These are phyloP conservation scores for Dorcoceras hygrometricum DNA, from an alignment of 257 asterid species.

Conservation along the genomic window DNA sequence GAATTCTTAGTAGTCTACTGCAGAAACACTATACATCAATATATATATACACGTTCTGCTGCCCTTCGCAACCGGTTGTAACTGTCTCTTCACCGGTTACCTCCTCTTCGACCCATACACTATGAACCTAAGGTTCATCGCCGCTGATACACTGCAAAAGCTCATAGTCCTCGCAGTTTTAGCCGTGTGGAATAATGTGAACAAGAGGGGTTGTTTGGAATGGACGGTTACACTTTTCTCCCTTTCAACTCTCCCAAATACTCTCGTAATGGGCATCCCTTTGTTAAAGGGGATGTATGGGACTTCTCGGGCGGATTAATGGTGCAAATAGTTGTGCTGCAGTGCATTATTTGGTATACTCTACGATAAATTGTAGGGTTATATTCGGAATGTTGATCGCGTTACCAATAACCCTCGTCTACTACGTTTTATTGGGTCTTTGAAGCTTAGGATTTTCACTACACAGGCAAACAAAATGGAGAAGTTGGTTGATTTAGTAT, in stretches of 20 bases:
- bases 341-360: conserved; percentile 60
- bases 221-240: conserved; percentile 55
- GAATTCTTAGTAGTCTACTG: no score
- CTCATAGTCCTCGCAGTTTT: conserved; percentile 39
- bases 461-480: no score
- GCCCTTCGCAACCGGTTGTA: no score
- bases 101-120: conserved; percentile 49
- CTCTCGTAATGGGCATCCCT: conserved; percentile 61
- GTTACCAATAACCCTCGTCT: no score
- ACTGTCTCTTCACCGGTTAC: no score
- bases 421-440: no score
- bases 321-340: conserved; percentile 58
- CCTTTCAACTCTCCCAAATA: conserved; percentile 49
- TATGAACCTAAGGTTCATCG: conserved; percentile 52
- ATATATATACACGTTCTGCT: no score
- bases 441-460: no score
- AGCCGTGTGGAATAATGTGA: conserved; percentile 38
- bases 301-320: conserved; percentile 44
- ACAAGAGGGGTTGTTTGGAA: conserved; percentile 45
- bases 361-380: conserved; percentile 12
- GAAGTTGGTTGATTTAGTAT: no score
- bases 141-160: conserved; percentile 53
- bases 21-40: no score
- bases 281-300: conserved; percentile 55
- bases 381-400: no score